Percentiles rank a stretch among this genome's conserved stretches.
These are phyloP conservation scores for Cryptosporidium parvum DNA, from an alignment of 169 alveolate genomes.

Conservation along the genomic window DNA sequence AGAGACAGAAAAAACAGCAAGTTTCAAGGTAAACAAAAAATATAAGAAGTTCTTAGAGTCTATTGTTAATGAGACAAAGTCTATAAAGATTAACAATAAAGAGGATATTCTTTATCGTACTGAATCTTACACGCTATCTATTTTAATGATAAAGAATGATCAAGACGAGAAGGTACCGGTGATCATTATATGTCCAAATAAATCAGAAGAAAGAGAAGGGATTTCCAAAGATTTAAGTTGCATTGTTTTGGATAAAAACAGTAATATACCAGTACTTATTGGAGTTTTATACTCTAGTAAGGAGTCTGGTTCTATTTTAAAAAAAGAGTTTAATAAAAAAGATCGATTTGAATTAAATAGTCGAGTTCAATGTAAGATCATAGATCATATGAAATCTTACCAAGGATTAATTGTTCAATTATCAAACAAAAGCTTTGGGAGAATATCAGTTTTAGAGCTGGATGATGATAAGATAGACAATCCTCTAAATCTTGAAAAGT, in stretches of 20 bases:
- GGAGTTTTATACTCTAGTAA: not conserved
- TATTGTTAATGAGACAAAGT: conserved; percentile 7
- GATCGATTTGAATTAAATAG: not conserved
- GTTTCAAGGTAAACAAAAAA: not conserved
- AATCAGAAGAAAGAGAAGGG: not conserved
- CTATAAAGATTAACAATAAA: not conserved
- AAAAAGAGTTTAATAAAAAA: not conserved
- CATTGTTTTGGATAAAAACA: not conserved
- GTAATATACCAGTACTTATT: not conserved
- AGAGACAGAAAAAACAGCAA: not conserved
- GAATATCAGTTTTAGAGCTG: conserved; percentile 37
- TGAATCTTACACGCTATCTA: not conserved
- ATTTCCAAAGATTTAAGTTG: not conserved
- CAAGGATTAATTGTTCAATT: conserved; percentile 50
- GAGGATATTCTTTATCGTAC: not conserved
- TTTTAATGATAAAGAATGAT: not conserved
- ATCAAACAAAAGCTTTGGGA: conserved; percentile 52
- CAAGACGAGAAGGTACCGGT: not conserved
- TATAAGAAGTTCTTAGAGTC: not conserved
- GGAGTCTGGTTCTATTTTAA: not conserved
- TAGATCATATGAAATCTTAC: conserved; percentile 41
- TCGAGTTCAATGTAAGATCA: conserved; percentile 22
- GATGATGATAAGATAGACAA: conserved; percentile 41
- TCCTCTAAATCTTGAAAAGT: conserved; percentile 35
- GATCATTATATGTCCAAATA: not conserved